phyloP scores from a whole-genome alignment of 1,284 basidiomycete genomes.

The Boletus smithii region DNA sequence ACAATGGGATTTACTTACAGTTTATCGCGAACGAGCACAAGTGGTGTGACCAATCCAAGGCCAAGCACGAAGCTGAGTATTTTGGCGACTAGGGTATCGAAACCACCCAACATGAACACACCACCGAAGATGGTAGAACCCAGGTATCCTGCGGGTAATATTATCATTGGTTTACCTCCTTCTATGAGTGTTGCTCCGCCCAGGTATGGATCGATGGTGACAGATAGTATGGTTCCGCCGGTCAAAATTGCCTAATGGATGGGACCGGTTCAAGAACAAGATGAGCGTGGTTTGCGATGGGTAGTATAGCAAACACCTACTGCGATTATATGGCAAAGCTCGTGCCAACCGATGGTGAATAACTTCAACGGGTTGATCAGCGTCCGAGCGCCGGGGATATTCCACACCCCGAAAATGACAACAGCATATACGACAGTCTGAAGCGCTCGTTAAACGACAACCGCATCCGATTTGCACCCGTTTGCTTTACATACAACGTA shows the following conservation, averaged over 20 bases:
- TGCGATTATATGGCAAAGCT: slow-evolving; percentile 75
- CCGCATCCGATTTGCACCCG: slow-evolving; percentile 5
- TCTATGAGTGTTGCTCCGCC: slow-evolving; percentile 76
- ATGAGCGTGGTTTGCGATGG: slow-evolving; percentile 7
- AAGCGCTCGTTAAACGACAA: slow-evolving; percentile 12
- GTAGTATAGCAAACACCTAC: slow-evolving; percentile 42
- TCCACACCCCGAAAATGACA: slow-evolving; percentile 79
- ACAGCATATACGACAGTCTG: slow-evolving; percentile 78
- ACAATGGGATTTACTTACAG: slow-evolving; percentile 48
- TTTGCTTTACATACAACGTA: slow-evolving; percentile 59
- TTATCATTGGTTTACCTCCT: slow-evolving; percentile 66
- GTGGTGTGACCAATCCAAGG: slow-evolving; percentile 67
- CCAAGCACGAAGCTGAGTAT: slow-evolving; percentile 78
- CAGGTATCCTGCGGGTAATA: slow-evolving; percentile 72
- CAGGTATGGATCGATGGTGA: slow-evolving; percentile 79
- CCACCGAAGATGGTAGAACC: slow-evolving; percentile 79
- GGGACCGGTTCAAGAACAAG: slow-evolving; percentile 4
- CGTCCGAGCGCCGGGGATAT: slow-evolving; percentile 69
- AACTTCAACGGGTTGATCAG: slow-evolving; percentile 78
- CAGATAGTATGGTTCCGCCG: slow-evolving; percentile 68
- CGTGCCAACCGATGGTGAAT: slow-evolving; percentile 81
- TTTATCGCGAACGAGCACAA: slow-evolving; percentile 79
- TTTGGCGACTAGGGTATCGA: slow-evolving; percentile 76
- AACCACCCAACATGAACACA: slow-evolving; percentile 72
- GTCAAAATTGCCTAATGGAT: slow-evolving; percentile 62